Base-by-base conservation (phyloP, 2,329 filamentous ascomycete species). In the Talaromyces pinophilus region DNA sequence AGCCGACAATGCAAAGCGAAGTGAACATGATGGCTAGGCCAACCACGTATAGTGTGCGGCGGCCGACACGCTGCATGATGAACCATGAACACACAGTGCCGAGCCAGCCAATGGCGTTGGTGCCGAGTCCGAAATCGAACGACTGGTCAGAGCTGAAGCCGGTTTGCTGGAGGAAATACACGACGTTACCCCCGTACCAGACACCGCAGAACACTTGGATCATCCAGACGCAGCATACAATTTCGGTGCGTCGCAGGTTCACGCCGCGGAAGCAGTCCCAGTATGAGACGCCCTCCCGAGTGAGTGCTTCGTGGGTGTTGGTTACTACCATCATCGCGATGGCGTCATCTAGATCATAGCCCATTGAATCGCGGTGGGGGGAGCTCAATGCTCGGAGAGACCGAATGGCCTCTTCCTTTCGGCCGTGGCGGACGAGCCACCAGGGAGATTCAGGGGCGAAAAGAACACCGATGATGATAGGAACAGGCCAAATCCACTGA, bases 21-120 rank as follows among this genome's bases (percentile, higher is more conserved):
- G 74, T 59, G 7, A 71, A 69, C 57, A 77, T 71, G 42, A 74
- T 63, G 6, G 66, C 71, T 52, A 80, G 64, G 0, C 76, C 76
- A 5, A 59, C 72, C 4, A 82, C 55, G 62, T 81, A 82, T 1
- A 82, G 70, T 0, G 72, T 75, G 4, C 80, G 76, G 6, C 80
- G 75, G 10, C 80, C 79, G 33, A 79, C 70, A 4, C 65, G 64
- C 11, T 68, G 70, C 74, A 82, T 78, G 11, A 81, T 68, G 50
- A 78, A 77, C 84, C 85, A 87, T 2, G 84, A 85, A 0, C 78
- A 75, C 0, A 82, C 76, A 0, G 84, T 86, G 3, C 84, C 85
- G 5, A 84, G 73, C 66, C 84, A 82, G 11, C 82, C 84, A 73
- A 91, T 88, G 59, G 82, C 86, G 68, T 89, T 89, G 74, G 88